Base-by-base conservation (phyloP, 371 early-diverging fungal species). In the Dinochytrium kinnereticum region DNA sequence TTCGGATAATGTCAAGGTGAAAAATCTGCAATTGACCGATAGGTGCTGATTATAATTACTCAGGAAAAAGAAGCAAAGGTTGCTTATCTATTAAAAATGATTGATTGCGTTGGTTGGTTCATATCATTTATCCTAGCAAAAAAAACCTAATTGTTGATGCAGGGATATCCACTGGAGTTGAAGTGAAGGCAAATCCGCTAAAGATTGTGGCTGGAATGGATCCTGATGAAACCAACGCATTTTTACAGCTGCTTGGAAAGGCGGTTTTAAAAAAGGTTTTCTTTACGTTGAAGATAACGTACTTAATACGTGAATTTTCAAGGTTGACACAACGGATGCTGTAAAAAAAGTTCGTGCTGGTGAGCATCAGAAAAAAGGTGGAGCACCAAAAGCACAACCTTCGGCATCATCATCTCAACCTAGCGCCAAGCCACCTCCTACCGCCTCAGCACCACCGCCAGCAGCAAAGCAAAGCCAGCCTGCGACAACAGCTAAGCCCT, bases 141-240 rank as follows among this genome's bases (percentile, higher is more conserved):
- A 37, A 26, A 36, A 28, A 53, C 15, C 59, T 30, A 15, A 7
- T 36, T 53, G 26, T 19, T 57, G 59, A 0, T 10, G 3, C 31
- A 83, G 84, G 78, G n/a, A 65, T 84, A 21, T 71, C 81, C 1
- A 81, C 82, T 7, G 83, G 82, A 24, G 78, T 77, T n/a, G 77
- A 78, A 28, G 67, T 84, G 31, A 69, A 71, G 15, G 81, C 80
- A 21, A 84, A 85, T 50, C 87, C 88, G 0, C 69, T 81, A 24
- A 86, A 88, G 76, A 81, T 88, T 28, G 83, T 88, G 1, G 87
- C 88, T 15, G 88, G 88, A 44, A 51, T 85, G 72, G 88, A 86
- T 36, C 83, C 86, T 17, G 87, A 85, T 36, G 83, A 84, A 49
- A 88, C 88, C 3, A 88, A 88, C 72, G 69, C 74, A n/a, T 79